A percentile compares a stretch with the other conserved stretches of the same genome.
Evolutionary conservation across 306 rosid genomes (phyloP).

Genomic region (Cercis canadensis): DNA sequence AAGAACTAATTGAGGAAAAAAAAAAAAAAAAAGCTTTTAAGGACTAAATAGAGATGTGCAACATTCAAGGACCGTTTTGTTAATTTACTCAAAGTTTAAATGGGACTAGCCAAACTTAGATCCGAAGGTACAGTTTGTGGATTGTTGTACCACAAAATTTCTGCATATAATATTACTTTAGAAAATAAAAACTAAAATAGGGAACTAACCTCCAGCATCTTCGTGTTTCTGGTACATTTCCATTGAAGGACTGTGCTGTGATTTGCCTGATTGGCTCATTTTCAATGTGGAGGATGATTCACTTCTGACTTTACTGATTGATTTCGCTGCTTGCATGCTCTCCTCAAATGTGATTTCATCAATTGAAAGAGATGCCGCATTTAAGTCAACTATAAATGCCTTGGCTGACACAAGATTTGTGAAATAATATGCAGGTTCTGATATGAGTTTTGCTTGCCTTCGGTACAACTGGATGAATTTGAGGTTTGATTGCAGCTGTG

Average conservation of each 20-base stretch:
- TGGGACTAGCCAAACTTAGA: no score
- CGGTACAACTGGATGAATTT: constrained; percentile 63
- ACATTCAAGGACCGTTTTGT: no score
- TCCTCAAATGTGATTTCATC: constrained; percentile 64
- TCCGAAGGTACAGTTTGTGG: no score
- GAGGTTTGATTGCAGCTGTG: constrained; percentile 77
- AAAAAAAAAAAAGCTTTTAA: no score
- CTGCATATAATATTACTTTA: no score
- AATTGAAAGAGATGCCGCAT: constrained; percentile 56
- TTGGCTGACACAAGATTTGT: constrained; percentile 66
- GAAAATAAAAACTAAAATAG: neutral
- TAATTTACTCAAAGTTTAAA: no score
- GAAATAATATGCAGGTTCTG: constrained; percentile 59
- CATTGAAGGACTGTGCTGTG: constrained; percentile 31
- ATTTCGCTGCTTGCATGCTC: constrained; percentile 63
- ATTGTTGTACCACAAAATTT: no score
- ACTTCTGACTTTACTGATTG: constrained; percentile 30
- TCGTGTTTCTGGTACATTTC: constrained; percentile 24
- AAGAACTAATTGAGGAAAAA: no score
- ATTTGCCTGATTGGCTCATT: constrained; percentile 34
- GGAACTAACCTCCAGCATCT: constrained; percentile 49
- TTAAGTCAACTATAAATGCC: constrained; percentile 63
- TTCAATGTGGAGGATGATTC: constrained; percentile 35
- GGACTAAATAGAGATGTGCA: no score
- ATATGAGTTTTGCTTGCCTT: constrained; percentile 70